Evolutionary conservation across 176 grass and related monocot species (phyloP).

Genomic region (Lolium perenne): DNA sequence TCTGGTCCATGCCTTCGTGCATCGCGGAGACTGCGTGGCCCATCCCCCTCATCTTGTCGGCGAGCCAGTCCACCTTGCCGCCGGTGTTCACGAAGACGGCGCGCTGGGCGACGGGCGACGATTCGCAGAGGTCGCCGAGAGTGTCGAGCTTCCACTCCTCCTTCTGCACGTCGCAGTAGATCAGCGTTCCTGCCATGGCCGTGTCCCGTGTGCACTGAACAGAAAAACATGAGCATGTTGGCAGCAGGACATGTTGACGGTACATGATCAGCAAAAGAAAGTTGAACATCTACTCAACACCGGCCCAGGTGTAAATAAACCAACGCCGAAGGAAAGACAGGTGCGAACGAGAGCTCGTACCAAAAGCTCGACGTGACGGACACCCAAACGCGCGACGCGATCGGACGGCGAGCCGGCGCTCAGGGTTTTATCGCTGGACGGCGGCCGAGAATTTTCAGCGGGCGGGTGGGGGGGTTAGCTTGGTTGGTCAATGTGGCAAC

Average conservation of each 20-base stretch:
- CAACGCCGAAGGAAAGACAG: too few relatives aligned
- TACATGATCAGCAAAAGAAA: too few relatives aligned
- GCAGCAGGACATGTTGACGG: too few relatives aligned
- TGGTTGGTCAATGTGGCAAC: neutral
- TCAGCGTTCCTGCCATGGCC: neutral
- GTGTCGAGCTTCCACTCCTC: constrained; percentile 84
- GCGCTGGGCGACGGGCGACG: constrained; percentile 58
- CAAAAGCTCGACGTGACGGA: neutral
- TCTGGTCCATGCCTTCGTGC: constrained; percentile 82
- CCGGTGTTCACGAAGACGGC: constrained; percentile 84
- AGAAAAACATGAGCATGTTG: too few relatives aligned
- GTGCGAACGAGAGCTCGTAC: too few relatives aligned
- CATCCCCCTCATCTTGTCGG: constrained; percentile 71
- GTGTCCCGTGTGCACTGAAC: too few relatives aligned
- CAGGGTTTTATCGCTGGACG: neutral
- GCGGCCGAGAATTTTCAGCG: neutral
- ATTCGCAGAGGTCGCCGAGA: constrained; percentile 67
- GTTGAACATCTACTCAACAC: too few relatives aligned
- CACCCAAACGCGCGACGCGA: neutral
- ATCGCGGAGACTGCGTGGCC: constrained; percentile 75
- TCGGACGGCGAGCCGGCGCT: neutral
- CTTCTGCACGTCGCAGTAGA: constrained; percentile 73
- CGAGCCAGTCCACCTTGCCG: constrained; percentile 88
- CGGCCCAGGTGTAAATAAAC: too few relatives aligned
- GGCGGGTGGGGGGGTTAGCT: constrained; percentile 30